phyloP scores from a whole-genome alignment of 2,329 filamentous ascomycete species.

The Botrytis medusae region DNA sequence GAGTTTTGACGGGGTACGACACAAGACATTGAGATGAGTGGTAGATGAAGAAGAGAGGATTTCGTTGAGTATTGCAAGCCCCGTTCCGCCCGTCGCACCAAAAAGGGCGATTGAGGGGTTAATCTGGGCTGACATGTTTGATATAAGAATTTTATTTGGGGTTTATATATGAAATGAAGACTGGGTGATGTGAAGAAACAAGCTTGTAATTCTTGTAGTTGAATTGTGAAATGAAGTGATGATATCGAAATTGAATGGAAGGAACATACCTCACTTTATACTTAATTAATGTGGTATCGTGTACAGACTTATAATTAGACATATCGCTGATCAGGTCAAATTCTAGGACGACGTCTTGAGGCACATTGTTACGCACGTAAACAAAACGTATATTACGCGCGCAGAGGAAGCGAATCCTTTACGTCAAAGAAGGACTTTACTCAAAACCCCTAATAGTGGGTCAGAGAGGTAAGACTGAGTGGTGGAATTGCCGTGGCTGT shows the following conservation, averaged over 20 bases:
- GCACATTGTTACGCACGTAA: not conserved
- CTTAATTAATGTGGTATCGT: not conserved
- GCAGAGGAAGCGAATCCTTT: not conserved
- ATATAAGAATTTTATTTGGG: not conserved
- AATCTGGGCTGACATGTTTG: not conserved
- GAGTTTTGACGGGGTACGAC: constrained; percentile 13
- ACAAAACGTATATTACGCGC: not conserved
- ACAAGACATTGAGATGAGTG: not conserved
- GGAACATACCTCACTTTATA: not conserved
- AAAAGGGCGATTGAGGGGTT: constrained; percentile 16
- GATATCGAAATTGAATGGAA: not conserved
- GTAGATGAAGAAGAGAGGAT: not conserved
- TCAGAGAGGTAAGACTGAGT: not conserved
- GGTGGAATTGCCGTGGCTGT: not conserved
- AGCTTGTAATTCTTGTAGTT: not conserved
- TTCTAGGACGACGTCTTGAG: not conserved
- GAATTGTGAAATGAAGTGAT: not conserved
- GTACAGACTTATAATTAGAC: not conserved
- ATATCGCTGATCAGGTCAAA: not conserved
- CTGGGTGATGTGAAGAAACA: not conserved
- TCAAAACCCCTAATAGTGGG: not conserved
- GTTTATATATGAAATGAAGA: not conserved
- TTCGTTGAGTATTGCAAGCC: constrained; percentile 4
- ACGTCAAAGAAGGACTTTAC: not conserved
- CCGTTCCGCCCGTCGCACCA: constrained; percentile 16